Percentiles rank a stretch among this genome's conserved stretches.
These are phyloP conservation scores for Helotiales sp. DNA, from an alignment of 2,329 filamentous ascomycete species.

Conservation along the genomic window DNA sequence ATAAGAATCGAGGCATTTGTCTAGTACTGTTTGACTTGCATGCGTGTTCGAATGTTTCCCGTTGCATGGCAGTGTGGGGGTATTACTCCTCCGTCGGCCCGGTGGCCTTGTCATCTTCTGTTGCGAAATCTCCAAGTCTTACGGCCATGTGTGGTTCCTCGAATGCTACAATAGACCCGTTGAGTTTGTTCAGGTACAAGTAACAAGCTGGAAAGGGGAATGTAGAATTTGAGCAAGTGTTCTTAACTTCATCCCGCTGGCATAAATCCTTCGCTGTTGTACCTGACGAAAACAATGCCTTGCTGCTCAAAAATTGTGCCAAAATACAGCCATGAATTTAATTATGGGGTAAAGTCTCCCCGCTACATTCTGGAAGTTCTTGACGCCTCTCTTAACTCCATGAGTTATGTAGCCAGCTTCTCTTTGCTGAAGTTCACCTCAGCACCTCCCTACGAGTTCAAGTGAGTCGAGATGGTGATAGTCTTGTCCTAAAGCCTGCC, in stretches of 20 bases:
- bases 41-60: too few relatives aligned
- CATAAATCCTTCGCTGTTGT: neutral
- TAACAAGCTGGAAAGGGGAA: neutral
- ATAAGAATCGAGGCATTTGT: neutral
- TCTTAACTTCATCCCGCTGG: neutral
- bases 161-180: neutral
- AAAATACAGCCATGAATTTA: neutral
- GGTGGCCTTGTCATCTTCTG: too few relatives aligned
- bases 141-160: too few relatives aligned
- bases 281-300: neutral
- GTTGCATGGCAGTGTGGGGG: too few relatives aligned
- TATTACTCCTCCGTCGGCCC: too few relatives aligned
- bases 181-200: neutral
- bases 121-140: too few relatives aligned
- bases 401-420: neutral
- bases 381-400: neutral
- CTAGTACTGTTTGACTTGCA: neutral
- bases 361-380: neutral
- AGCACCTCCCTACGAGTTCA: too few relatives aligned
- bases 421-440: too few relatives aligned
- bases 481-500: too few relatives aligned
- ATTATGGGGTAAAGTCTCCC: too few relatives aligned
- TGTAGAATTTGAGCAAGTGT: neutral
- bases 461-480: too few relatives aligned
- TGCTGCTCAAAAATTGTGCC: neutral